Conservation (phyloP, 2,329 filamentous ascomycete genomes). For the Beauveria brongniartii region DNA sequence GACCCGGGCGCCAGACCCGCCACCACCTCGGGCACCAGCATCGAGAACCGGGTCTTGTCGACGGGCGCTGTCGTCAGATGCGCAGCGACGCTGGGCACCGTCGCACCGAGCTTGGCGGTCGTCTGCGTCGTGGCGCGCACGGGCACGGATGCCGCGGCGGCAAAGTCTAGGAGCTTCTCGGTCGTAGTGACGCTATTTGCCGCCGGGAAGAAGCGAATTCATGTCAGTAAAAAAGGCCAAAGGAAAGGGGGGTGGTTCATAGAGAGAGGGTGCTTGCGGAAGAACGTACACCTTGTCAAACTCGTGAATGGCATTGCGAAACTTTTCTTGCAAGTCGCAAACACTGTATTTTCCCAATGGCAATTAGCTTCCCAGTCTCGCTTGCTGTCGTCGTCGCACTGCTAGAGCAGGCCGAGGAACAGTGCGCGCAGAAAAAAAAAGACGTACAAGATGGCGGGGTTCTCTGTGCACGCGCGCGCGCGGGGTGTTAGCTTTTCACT, state of each 20-base stretch:
- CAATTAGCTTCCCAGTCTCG: background rate
- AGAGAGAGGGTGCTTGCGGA: background rate
- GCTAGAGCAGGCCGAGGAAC: background rate
- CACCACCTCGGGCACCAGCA: slow-evolving; percentile 66
- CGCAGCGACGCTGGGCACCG: slow-evolving; percentile 60
- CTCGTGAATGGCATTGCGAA: slow-evolving; percentile 72
- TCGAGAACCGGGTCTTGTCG: slow-evolving; percentile 89
- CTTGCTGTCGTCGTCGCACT: background rate
- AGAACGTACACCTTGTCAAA: slow-evolving; percentile 66
- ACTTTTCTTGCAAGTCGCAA: slow-evolving; percentile 93
- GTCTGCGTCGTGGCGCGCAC: slow-evolving; percentile 84
- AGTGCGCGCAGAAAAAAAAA: background rate
- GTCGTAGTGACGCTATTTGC: slow-evolving; percentile 52
- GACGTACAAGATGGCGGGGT: slow-evolving; percentile 42
- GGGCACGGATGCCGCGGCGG: slow-evolving; percentile 61
- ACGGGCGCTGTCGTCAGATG: slow-evolving; percentile 47
- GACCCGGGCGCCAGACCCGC: slow-evolving; percentile 28
- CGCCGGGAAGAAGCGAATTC: no score
- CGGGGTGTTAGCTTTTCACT: background rate
- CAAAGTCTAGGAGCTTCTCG: slow-evolving; percentile 59
- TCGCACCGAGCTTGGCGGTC: slow-evolving; percentile 67
- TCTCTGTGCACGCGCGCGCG: slow-evolving; percentile 29
- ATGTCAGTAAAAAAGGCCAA: background rate
- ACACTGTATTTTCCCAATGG: slow-evolving; percentile 45
- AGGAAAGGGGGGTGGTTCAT: background rate